Conservation (phyloP, 768 basidiomycete genomes). For the Pleurotus pulmonarius region DNA sequence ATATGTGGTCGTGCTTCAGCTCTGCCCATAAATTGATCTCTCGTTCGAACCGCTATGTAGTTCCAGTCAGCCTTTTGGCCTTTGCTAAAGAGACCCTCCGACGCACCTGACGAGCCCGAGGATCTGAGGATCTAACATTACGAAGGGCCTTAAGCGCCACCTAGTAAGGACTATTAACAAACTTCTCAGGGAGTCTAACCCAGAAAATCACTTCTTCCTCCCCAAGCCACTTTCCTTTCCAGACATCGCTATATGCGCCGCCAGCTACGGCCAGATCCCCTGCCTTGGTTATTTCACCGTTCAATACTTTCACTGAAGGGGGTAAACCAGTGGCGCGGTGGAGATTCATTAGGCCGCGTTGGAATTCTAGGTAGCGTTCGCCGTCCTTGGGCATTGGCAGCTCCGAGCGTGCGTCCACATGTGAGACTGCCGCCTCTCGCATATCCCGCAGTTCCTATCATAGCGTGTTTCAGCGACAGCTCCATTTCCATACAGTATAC, state of each 20-base stretch:
- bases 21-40: slow-evolving; percentile 54
- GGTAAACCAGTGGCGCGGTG: slow-evolving; percentile 49
- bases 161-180: slow-evolving; percentile 22
- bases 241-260: slow-evolving; percentile 54
- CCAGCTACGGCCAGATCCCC: slow-evolving; percentile 41
- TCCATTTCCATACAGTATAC: not conserved
- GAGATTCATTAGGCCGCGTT: slow-evolving; percentile 42
- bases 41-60: slow-evolving; percentile 47
- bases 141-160: slow-evolving; percentile 57
- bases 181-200: not conserved
- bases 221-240: slow-evolving; percentile 51
- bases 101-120: slow-evolving; percentile 38
- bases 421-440: slow-evolving; percentile 8
- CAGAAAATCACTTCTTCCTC: slow-evolving; percentile 40
- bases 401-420: slow-evolving; percentile 16
- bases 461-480: not conserved
- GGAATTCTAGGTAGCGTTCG: slow-evolving; percentile 36
- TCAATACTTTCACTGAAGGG: slow-evolving; percentile 47
- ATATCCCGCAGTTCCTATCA: slow-evolving; percentile 1
- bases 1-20: slow-evolving; percentile 46
- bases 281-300: slow-evolving; percentile 44
- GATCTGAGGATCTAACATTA: slow-evolving; percentile 39
- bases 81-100: too few relatives aligned
- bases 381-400: slow-evolving; percentile 17
- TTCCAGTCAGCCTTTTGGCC: too few relatives aligned